These are phyloP conservation scores for Globisporangium orthogonon DNA, from an alignment of 352 stramenopile species.

Conservation along the genomic window DNA sequence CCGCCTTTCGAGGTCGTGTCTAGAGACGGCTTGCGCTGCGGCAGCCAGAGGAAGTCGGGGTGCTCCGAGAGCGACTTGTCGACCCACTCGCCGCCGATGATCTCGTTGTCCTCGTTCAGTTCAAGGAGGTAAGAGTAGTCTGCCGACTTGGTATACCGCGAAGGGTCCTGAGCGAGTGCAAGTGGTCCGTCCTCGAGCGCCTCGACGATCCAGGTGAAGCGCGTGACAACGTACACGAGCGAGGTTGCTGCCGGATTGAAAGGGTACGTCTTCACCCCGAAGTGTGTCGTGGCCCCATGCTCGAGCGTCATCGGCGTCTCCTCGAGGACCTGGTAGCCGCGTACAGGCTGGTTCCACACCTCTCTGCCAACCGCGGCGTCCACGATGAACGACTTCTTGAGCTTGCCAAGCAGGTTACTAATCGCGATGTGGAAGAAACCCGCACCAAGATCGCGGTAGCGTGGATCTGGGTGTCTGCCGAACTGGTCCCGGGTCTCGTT, in stretches of 20 bases:
- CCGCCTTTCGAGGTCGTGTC: conserved; percentile 2
- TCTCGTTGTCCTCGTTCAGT: conserved; percentile 1
- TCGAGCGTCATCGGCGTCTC: neutral
- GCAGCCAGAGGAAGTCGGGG: conserved; percentile 16
- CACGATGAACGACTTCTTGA: conserved; percentile 30
- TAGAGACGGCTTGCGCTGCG: neutral
- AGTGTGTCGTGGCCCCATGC: conserved; percentile 4
- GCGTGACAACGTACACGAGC: conserved; percentile 12
- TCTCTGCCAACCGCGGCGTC: conserved; percentile 33
- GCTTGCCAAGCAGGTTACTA: conserved; percentile 34
- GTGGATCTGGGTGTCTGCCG: conserved; percentile 28
- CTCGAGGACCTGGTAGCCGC: conserved; percentile 9
- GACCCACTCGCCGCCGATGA: conserved; percentile 13
- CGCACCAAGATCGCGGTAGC: conserved; percentile 41
- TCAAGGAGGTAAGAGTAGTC: conserved; percentile 13
- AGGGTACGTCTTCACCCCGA: conserved; percentile 7
- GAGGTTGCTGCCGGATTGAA: conserved; percentile 11
- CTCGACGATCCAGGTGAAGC: conserved; percentile 13
- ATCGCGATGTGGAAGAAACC: conserved; percentile 44
- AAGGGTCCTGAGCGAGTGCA: conserved; percentile 1
- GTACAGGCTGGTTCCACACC: conserved; percentile 17
- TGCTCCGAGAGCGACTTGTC: conserved; percentile 7
- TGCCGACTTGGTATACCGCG: conserved; percentile 2
- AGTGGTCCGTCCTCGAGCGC: conserved; percentile 6
- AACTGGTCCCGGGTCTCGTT: conserved; percentile 28